phyloP scores from a whole-genome alignment of 2,329 filamentous ascomycete species.

The Botryotinia calthae region DNA sequence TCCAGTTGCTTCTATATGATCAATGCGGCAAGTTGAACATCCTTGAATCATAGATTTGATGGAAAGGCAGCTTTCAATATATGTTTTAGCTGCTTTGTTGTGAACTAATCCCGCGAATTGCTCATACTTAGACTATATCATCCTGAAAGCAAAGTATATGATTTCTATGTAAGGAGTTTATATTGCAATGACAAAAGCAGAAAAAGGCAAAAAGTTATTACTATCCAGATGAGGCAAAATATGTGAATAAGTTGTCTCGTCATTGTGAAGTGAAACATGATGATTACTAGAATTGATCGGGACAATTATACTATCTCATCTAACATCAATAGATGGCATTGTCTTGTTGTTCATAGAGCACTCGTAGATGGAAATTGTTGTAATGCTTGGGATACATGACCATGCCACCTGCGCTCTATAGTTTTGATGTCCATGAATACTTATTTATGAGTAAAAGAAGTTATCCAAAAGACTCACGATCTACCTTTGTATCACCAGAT shows the following conservation, averaged over 20 bases:
- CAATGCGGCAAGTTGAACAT: background rate
- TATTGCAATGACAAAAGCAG: slow-evolving; percentile 5
- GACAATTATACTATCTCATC: background rate
- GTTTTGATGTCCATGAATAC: background rate
- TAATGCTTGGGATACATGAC: too few relatives aligned
- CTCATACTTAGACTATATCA: background rate
- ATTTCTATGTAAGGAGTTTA: background rate
- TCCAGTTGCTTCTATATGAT: background rate
- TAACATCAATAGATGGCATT: background rate
- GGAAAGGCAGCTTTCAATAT: slow-evolving; percentile 3
- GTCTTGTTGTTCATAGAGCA: background rate
- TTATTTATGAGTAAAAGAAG: slow-evolving; percentile 4
- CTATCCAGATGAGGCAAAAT: background rate
- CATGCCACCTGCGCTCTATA: background rate
- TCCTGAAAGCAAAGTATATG: background rate
- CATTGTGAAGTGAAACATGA: background rate
- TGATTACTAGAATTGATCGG: background rate
- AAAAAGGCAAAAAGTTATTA: background rate
- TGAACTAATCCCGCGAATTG: background rate
- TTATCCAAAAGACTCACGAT: background rate
- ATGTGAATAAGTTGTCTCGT: background rate
- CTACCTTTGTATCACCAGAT: slow-evolving; percentile 7
- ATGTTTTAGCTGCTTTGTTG: slow-evolving; percentile 9
- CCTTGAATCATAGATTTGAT: background rate
- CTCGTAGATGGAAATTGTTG: background rate